These are phyloP conservation scores for Raphidocelis subcapitata DNA, from an alignment of 139 green algal species.

Conservation along the genomic window DNA sequence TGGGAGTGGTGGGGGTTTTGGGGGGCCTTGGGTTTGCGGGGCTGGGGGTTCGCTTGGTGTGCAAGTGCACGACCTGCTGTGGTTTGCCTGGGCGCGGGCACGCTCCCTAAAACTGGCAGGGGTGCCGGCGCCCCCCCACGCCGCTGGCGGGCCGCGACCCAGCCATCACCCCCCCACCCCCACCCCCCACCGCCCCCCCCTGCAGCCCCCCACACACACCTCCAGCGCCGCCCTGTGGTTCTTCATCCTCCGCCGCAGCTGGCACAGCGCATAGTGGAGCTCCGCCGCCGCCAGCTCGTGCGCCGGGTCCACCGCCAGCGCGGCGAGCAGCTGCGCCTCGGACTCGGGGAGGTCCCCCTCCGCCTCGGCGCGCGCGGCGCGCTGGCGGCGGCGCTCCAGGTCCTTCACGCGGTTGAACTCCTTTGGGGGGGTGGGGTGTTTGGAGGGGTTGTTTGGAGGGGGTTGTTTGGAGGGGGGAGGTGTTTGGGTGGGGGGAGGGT, in stretches of 20 bases:
- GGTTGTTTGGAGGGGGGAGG: too few relatives aligned
- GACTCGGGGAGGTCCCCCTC: constrained; percentile 2
- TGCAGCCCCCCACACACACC: background rate
- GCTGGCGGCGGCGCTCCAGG: constrained; percentile 46
- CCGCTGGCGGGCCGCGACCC: too few relatives aligned
- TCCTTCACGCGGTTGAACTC: constrained; percentile 66
- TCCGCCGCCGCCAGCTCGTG: constrained; percentile 17
- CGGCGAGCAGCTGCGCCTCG: constrained; percentile 9
- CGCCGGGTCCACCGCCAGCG: constrained; percentile 25
- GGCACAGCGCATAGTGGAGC: constrained; percentile 36
- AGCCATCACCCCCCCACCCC: too few relatives aligned
- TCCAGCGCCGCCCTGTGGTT: constrained; percentile 12
- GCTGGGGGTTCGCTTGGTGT: constrained; percentile 5
- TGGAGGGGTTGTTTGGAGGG: too few relatives aligned
- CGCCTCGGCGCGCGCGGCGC: constrained; percentile 29
- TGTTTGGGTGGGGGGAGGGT: too few relatives aligned
- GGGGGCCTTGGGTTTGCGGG: background rate
- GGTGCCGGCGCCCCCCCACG: too few relatives aligned
- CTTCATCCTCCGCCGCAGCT: constrained; percentile 12
- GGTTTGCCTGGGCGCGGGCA: too few relatives aligned
- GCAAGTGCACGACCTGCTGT: background rate
- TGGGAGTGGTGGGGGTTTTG: too few relatives aligned
- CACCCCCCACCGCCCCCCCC: background rate
- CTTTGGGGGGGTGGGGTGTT: too few relatives aligned
- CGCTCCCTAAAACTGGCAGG: too few relatives aligned